Evolutionary conservation across 2,329 filamentous ascomycete species (phyloP).

Genomic region (Botrytis tulipae): DNA sequence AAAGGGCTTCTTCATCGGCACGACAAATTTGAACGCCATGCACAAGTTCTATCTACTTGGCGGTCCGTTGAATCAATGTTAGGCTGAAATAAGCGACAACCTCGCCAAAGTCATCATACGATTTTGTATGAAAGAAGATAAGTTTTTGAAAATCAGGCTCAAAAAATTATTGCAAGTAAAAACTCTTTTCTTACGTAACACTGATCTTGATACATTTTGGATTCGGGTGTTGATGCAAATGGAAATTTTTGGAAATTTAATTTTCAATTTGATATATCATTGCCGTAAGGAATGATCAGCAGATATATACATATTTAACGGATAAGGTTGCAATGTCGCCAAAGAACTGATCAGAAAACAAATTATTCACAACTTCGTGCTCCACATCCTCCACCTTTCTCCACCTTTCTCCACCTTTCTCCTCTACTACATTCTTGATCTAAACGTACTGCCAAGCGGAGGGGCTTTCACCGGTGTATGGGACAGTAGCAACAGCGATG

Average conservation of each 20-base stretch:
- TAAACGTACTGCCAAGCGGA: slow-evolving; percentile 11
- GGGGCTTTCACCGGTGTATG: not conserved
- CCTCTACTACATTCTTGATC: not conserved
- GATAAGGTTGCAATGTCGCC: not conserved
- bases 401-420: not conserved
- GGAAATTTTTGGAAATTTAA: not conserved
- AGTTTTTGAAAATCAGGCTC: not conserved
- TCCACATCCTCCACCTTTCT: not conserved
- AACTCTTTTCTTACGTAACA: not conserved
- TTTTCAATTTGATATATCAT: slow-evolving; percentile 27
- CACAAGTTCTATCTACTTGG: not conserved
- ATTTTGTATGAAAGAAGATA: not conserved
- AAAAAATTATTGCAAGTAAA: not conserved
- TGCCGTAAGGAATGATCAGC: slow-evolving; percentile 34
- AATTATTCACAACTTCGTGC: not conserved
- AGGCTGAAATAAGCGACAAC: not conserved
- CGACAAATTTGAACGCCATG: not conserved
- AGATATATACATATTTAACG: not conserved
- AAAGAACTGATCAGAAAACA: slow-evolving; percentile 3
- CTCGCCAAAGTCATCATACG: not conserved
- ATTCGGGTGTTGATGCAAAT: not conserved
- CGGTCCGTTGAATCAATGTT: not conserved
- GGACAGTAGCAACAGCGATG: not conserved
- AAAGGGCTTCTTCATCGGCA: not conserved
- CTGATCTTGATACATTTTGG: not conserved